phyloP scores from a whole-genome alignment of 192 early-diverging fungal species.

The Coemansia sp. region DNA sequence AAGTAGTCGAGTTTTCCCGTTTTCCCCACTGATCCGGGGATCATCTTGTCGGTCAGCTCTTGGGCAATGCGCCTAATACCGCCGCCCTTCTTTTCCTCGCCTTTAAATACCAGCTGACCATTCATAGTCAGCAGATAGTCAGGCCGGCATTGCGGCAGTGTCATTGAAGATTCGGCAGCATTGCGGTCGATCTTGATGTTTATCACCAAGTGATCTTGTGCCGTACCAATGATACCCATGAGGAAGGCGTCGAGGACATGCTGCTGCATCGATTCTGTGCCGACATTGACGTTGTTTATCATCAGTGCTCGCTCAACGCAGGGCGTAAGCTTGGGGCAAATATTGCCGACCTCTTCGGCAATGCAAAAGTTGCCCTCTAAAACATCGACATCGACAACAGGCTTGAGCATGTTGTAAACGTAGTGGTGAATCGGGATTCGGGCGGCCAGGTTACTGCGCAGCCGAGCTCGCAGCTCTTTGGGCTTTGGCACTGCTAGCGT shows the following conservation, averaged over 20 bases:
- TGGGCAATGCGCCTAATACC: slow-evolving; percentile 28
- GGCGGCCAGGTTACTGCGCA: slow-evolving; percentile 4
- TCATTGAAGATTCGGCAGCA: slow-evolving; percentile 34
- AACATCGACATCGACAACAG: slow-evolving; percentile 4
- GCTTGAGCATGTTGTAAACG: slow-evolving; percentile 15
- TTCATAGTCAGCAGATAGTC: slow-evolving; percentile 39
- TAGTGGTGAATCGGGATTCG: slow-evolving; percentile 37
- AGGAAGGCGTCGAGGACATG: slow-evolving; percentile 39
- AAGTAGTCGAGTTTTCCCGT: slow-evolving; percentile 29
- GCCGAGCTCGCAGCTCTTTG: neutral
- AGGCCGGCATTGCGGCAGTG: slow-evolving; percentile 19
- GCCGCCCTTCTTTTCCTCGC: slow-evolving; percentile 46
- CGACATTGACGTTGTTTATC: slow-evolving; percentile 13
- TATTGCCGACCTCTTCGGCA: slow-evolving; percentile 39
- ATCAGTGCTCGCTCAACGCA: slow-evolving; percentile 30
- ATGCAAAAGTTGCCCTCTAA: slow-evolving; percentile 24
- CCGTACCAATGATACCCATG: slow-evolving; percentile 33
- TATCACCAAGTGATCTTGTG: slow-evolving; percentile 21
- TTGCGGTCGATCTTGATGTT: slow-evolving; percentile 38
- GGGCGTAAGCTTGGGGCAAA: slow-evolving; percentile 36
- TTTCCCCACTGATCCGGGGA: slow-evolving; percentile 24
- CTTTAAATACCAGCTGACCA: slow-evolving; percentile 47
- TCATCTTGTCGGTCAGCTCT: slow-evolving; percentile 37
- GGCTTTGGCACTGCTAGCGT: slow-evolving; percentile 9
- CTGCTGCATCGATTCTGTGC: slow-evolving; percentile 49